Percentiles rank a stretch among this genome's conserved stretches.
Evolutionary conservation across 768 basidiomycete species (phyloP).

Genomic region (Suillus luteus): DNA sequence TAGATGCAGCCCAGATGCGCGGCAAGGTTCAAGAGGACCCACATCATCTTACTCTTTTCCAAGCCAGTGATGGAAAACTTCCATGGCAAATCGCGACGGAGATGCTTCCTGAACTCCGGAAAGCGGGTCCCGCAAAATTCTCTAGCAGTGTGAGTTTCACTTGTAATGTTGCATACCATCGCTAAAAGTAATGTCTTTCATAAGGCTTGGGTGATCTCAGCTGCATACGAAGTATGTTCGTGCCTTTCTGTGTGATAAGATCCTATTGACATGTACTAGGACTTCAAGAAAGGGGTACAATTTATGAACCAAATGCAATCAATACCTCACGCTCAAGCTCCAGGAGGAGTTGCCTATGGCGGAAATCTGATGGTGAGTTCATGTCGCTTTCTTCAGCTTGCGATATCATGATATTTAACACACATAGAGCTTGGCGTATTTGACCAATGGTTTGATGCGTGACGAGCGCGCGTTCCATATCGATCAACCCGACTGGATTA

Average conservation of each 20-base stretch:
- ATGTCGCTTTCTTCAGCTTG: not conserved
- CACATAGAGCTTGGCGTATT: slow-evolving; percentile 19
- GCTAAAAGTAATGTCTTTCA: not conserved
- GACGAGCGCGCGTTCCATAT: slow-evolving; percentile 30
- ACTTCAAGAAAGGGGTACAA: slow-evolving; percentile 12
- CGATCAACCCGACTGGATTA: slow-evolving; percentile 19
- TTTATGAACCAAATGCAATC: slow-evolving; percentile 9
- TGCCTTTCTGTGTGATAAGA: not conserved
- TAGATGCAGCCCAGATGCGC: slow-evolving; percentile 28
- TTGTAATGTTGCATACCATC: not conserved
- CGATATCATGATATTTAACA: not conserved
- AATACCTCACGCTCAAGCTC: not conserved
- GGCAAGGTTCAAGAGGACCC: not conserved
- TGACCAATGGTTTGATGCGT: slow-evolving; percentile 30
- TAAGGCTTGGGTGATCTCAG: slow-evolving; percentile 23
- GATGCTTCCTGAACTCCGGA: slow-evolving; percentile 9
- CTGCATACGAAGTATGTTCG: slow-evolving; percentile 18
- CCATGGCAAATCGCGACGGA: slow-evolving; percentile 12
- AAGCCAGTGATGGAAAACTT: not conserved
- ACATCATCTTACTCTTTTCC: not conserved
- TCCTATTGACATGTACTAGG: slow-evolving; percentile 7
- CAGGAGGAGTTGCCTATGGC: not conserved
- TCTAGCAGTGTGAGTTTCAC: slow-evolving; percentile 10
- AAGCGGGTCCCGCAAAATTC: not conserved
- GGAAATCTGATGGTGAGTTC: slow-evolving; percentile 4